A percentile compares a stretch with the other conserved stretches of the same genome.
These are phyloP conservation scores for Haplosporangium sp. DNA, from an alignment of 371 early-diverging fungal genomes.

Conservation along the genomic window DNA sequence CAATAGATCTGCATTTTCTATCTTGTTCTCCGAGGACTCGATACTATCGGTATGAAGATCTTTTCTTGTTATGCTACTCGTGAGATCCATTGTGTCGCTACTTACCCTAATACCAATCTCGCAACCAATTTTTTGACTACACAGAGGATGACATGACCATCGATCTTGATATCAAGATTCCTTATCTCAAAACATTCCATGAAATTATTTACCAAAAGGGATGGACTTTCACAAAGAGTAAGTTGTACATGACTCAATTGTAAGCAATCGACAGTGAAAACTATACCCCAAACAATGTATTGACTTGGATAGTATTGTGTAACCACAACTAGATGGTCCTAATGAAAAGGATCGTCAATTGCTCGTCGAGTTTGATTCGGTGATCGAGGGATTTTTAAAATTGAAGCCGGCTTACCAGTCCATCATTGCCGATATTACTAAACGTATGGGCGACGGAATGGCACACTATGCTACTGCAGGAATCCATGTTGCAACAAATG, in stretches of 20 bases:
- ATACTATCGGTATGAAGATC: conserved; percentile 80
- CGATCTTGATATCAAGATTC: conserved; percentile 77
- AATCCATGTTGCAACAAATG: conserved; percentile 76
- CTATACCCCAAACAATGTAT: background rate
- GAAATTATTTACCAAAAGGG: conserved; percentile 81
- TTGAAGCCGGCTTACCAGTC: conserved; percentile 81
- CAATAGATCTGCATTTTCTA: conserved; percentile 89
- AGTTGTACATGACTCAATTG: background rate
- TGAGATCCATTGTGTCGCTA: background rate
- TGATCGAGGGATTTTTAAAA: conserved; percentile 88
- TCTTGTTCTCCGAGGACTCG: conserved; percentile 93
- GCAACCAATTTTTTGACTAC: too few species aligned
- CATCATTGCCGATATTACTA: conserved; percentile 92
- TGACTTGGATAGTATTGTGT: background rate
- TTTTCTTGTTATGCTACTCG: too few species aligned
- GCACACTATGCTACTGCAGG: conserved; percentile 83
- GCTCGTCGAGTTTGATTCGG: conserved; percentile 88
- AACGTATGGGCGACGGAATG: conserved; percentile 96
- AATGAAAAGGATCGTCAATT: conserved; percentile 94
- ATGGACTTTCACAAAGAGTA: conserved; percentile 89
- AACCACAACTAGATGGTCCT: conserved; percentile 68
- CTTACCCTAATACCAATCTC: too few species aligned
- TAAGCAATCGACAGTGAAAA: too few species aligned
- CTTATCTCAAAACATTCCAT: conserved; percentile 84
- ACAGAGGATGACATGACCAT: conserved; percentile 97